phyloP scores from a whole-genome alignment of 106 monocot genomes.

The Vanilla planifolia region DNA sequence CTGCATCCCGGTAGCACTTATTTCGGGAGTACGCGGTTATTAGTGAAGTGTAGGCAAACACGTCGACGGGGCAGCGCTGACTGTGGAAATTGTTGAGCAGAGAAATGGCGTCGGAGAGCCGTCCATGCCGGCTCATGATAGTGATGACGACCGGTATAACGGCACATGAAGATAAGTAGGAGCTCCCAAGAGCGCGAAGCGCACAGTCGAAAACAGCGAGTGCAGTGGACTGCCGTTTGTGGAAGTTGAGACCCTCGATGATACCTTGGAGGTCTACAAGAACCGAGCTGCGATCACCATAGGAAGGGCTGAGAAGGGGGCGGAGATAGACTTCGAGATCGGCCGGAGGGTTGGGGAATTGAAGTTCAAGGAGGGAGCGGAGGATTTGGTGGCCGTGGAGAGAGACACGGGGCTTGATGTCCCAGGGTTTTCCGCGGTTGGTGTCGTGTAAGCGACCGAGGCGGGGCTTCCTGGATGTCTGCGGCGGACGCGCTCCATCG shows the following conservation, averaged over 20 bases:
- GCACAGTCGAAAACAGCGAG: slow-evolving; percentile 50
- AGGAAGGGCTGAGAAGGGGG: slow-evolving; percentile 2
- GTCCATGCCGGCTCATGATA: slow-evolving; percentile 48
- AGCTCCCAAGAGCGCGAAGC: slow-evolving; percentile 30
- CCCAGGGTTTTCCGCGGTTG: slow-evolving; percentile 70
- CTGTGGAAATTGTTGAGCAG: slow-evolving; percentile 25
- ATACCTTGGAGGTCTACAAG: slow-evolving; percentile 5
- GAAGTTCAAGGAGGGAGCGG: slow-evolving; percentile 21
- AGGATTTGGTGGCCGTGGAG: slow-evolving; percentile 31
- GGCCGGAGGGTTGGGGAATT: neutral
- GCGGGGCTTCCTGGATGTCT: slow-evolving; percentile 41
- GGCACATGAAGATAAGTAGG: slow-evolving; percentile 21
- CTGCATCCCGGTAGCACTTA: slow-evolving; percentile 49
- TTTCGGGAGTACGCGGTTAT: slow-evolving; percentile 57
- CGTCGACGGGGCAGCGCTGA: slow-evolving; percentile 30
- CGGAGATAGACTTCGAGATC: slow-evolving; percentile 22
- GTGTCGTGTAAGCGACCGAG: slow-evolving; percentile 54
- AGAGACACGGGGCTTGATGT: slow-evolving; percentile 37
- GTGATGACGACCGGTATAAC: slow-evolving; percentile 49
- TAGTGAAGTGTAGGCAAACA: slow-evolving; percentile 71
- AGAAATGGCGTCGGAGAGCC: slow-evolving; percentile 33
- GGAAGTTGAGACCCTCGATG: slow-evolving; percentile 34
- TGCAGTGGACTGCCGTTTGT: slow-evolving; percentile 32
- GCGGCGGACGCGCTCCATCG: slow-evolving; percentile 4
- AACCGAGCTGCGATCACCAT: slow-evolving; percentile 9